phyloP scores from a whole-genome alignment of 75 land plant species.

The Cryptomeria japonica region DNA sequence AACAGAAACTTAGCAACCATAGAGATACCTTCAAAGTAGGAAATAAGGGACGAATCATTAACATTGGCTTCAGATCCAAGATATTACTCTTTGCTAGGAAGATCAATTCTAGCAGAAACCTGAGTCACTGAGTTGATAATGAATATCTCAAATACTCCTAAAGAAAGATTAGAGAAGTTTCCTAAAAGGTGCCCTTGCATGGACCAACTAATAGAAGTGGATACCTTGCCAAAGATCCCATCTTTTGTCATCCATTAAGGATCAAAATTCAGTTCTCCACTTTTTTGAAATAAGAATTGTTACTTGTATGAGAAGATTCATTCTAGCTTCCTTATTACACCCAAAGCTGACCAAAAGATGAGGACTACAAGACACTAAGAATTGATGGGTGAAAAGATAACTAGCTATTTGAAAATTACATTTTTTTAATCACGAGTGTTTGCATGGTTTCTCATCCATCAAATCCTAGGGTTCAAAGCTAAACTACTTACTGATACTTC shows the following conservation, averaged over 20 bases:
- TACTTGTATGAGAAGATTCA: not conserved
- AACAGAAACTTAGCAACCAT: not conserved
- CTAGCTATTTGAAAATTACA: not conserved
- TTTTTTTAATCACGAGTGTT: not conserved
- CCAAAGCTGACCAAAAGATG: not conserved
- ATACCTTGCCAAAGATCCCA: not conserved
- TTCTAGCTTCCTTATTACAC: not conserved
- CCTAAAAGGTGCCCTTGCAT: not conserved
- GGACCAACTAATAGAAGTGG: not conserved
- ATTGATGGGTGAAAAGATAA: not conserved
- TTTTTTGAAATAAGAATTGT: not conserved
- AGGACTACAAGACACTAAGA: not conserved
- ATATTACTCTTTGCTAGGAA: not conserved
- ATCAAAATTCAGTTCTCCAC: not conserved
- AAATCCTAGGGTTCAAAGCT: not conserved
- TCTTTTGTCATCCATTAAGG: not conserved
- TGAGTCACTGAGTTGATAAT: not conserved
- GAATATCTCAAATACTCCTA: not conserved
- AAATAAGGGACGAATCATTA: not conserved
- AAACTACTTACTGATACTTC: not conserved
- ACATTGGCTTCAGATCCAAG: not conserved
- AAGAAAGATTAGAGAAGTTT: not conserved
- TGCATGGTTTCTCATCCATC: not conserved
- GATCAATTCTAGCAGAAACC: not conserved
- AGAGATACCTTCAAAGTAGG: not conserved